Base-by-base conservation (phyloP, 1,139 yeast genomes). In the Saccharomyces hybrid region DNA sequence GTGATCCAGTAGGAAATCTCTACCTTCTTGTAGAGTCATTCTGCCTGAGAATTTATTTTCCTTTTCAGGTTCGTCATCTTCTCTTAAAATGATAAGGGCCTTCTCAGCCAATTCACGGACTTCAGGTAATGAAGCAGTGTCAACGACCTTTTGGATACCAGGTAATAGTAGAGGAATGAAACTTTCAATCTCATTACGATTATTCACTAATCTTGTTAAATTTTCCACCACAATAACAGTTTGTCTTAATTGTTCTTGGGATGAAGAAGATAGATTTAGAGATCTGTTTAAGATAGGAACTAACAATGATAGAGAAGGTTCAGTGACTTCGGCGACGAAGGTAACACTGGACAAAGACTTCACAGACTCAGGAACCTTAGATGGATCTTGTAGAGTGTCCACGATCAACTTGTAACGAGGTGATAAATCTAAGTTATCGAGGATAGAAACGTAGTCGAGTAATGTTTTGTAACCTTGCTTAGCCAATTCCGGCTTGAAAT, bases 321-420 rank as follows among this genome's bases (percentile, higher is more conserved):
- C 98, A 16, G 98, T 93, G 59, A 93, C 99, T 75, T 93, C 99
- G 51, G 99, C 96, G 52, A 93, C 99, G 71, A 93, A 93, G 0
- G 99, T 93, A 54, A 93, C 98, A 50, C 95, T 88, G 1, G 96
- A 86, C 60, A 93, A 79, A 52, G 91, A 83, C 73, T 87, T 88
- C 72, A 93, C 88, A 73, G 96, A 90, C 57, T 83, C 86, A 56
- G 96, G 87, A 52, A 91, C 96, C 69, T 86, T 87, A 62, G 78
- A 79, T 49, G 98, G 98, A 68, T 93, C 88, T 52, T 95, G 89
- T 71, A 93, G 79, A 52, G 98, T 93, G 59, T 85, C 87, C 52
- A 88, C 87, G 69, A 93, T 89, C 58, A 89, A 75, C 61, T 89
- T 93, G 69, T 82, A 86, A 70, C 96, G 87, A 64, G 93, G 90